phyloP scores from a whole-genome alignment of 1,139 yeast genomes.

The Spathaspora sp. region DNA sequence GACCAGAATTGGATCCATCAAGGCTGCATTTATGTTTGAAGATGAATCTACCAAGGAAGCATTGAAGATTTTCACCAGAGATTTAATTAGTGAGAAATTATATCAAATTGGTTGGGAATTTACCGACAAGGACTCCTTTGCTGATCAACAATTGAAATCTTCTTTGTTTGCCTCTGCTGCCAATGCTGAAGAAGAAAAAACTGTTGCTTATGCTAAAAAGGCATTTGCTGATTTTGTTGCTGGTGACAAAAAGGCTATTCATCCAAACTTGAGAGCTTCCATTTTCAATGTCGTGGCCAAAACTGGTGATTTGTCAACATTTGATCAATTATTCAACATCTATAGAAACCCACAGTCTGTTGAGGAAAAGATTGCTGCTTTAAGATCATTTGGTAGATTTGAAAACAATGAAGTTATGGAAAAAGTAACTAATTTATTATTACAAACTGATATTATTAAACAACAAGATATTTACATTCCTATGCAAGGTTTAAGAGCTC shows the following conservation, averaged over 20 bases:
- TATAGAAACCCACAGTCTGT: conserved; percentile 65
- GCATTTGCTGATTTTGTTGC: conserved; percentile 58
- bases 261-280: conserved; percentile 76
- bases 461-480: conserved; percentile 83
- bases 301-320: conserved; percentile 61
- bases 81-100: conserved; percentile 60
- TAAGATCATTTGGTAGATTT: conserved; percentile 74
- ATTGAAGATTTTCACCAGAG: conserved; percentile 57
- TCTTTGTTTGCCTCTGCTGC: conserved; percentile 72
- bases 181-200: conserved; percentile 54
- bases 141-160: conserved; percentile 74
- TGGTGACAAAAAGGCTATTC: conserved; percentile 71
- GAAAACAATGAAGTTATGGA: conserved; percentile 55
- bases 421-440: conserved; percentile 58
- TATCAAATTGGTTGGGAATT: conserved; percentile 71
- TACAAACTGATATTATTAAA: conserved; percentile 69
- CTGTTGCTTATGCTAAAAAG: conserved; percentile 51
- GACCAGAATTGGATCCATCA: conserved; percentile 52
- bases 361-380: conserved; percentile 77
- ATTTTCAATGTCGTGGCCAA: conserved; percentile 71
- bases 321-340: conserved; percentile 61
- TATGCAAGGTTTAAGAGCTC: conserved; percentile 66
- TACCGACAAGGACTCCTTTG: conserved; percentile 59
- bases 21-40: conserved; percentile 72
- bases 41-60: conserved; percentile 54